Evolutionary conservation across 495 filamentous ascomycete genomes (phyloP), one percentile per base, ranked within the genome.

Genomic region (Penicillium alfredii): DNA sequence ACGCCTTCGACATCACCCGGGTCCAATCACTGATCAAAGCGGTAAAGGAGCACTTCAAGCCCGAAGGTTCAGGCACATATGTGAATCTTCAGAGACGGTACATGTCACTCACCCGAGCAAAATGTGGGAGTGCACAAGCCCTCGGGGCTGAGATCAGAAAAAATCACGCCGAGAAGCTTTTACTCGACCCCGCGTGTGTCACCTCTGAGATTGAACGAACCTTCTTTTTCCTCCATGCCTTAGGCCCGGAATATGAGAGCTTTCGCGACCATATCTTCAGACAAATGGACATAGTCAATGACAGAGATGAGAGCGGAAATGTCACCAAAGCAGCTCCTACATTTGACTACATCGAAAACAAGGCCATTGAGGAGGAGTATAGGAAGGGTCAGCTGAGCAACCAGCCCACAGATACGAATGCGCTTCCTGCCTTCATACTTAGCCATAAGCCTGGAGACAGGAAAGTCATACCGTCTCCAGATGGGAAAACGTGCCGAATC

Each of bases 261-360:
- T 45, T 45, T 30, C 35, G 29, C 13, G 42, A 45, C 30, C 35
- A 39, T 30, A 45, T 38, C 6, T 45, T 45, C 16, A 24, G 42
- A 19, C 29, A 45, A 45, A 34, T 30, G 37, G 35, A 45, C 29
- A 33, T 45, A 26, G 35, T 45, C 10, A 45, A 45, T 24, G 35
- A 39, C 21, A 45, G 35, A 24, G 35, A 45, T 8, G 35, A 33
- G 14, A 34, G 40, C 30, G 22, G 42, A 10, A 39, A 39, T 13
- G 17, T 45, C 26, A 39, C 35, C 2, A 45, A 39, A 34, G 35
- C 42, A 16, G 42, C 30, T 18, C 34, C 42, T 18, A 39, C 35
- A 12, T 39, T 45, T 26, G 34, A 45, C 42, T 45, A 38, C 14
- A 45, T 45, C 37, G 35, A 45, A 33, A 45, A 45, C n/a, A 39